Percentiles rank a stretch among this genome's conserved stretches.
Evolutionary conservation across 805 yeast species (phyloP).

Genomic region (Kluyveromyces nonfermentans): DNA sequence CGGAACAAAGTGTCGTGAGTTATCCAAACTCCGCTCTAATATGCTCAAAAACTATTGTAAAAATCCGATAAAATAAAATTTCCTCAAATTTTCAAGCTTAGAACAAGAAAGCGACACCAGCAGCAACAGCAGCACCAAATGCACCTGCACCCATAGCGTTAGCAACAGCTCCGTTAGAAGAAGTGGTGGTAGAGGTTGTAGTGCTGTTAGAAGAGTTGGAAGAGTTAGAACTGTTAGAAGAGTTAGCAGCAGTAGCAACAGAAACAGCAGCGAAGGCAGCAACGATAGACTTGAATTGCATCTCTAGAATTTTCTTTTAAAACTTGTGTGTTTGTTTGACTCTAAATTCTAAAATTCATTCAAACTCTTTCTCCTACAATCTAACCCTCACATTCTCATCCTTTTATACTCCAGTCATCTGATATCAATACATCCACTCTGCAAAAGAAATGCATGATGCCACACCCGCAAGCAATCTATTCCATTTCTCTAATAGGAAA

Average conservation of each 20-base stretch:
- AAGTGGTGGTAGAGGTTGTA: conserved; percentile 34
- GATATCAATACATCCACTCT: neutral
- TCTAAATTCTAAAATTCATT: no score
- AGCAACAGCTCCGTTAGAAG: conserved; percentile 43
- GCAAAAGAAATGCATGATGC: neutral
- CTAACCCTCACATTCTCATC: neutral
- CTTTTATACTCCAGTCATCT: neutral
- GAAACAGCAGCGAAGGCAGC: conserved; percentile 63
- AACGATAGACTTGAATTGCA: conserved; percentile 67
- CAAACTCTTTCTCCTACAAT: neutral
- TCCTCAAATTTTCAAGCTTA: conserved; percentile 21
- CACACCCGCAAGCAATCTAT: neutral
- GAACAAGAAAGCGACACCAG: conserved; percentile 55
- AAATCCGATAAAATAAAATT: neutral
- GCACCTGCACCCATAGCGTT: conserved; percentile 61
- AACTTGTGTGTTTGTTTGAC: no score
- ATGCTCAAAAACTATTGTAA: neutral
- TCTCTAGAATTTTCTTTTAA: conserved; percentile 25
- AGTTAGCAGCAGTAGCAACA: conserved; percentile 56
- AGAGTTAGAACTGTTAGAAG: conserved; percentile 34
- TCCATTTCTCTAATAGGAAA: neutral
- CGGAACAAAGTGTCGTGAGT: neutral
- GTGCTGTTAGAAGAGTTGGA: conserved; percentile 36
- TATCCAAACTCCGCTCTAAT: neutral
- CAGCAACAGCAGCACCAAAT: conserved; percentile 78